These are phyloP conservation scores for Warburgia ugandensis DNA, from an alignment of 164 flowering plant species.

Conservation along the genomic window DNA sequence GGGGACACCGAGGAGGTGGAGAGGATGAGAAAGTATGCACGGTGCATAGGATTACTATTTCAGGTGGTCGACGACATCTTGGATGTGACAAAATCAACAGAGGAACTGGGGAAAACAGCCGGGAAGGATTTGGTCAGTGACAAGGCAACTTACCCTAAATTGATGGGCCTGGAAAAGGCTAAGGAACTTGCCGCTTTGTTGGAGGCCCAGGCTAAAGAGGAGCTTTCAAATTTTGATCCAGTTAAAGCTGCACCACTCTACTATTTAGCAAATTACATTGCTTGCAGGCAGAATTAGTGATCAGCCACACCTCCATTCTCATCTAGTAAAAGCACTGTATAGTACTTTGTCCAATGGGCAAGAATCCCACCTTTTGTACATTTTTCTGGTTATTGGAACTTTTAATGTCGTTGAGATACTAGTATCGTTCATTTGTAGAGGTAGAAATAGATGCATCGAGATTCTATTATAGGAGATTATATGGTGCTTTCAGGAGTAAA, in stretches of 20 bases:
- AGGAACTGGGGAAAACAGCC: slow-evolving; percentile 72
- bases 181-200: slow-evolving; percentile 48
- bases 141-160: slow-evolving; percentile 61
- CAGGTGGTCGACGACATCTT: slow-evolving; percentile 83
- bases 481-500: no score
- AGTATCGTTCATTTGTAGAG: no score
- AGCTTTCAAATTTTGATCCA: slow-evolving; percentile 47
- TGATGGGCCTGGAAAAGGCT: slow-evolving; percentile 63
- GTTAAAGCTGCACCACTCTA: slow-evolving; percentile 57
- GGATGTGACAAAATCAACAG: slow-evolving; percentile 57
- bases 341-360: no score
- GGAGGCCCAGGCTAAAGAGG: slow-evolving; percentile 45
- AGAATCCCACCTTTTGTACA: no score
- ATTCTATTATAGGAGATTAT: no score
- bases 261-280: slow-evolving; percentile 63
- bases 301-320: no score
- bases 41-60: slow-evolving; percentile 56
- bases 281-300: slow-evolving; percentile 57
- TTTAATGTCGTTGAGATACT: no score
- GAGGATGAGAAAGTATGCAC: slow-evolving; percentile 49
- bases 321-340: no score
- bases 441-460: no score
- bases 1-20: slow-evolving; percentile 51
- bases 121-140: slow-evolving; percentile 73
- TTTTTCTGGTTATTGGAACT: no score